These are phyloP conservation scores for Zasmidium citrigriseum DNA, from an alignment of 2,329 filamentous ascomycete species.

Conservation along the genomic window DNA sequence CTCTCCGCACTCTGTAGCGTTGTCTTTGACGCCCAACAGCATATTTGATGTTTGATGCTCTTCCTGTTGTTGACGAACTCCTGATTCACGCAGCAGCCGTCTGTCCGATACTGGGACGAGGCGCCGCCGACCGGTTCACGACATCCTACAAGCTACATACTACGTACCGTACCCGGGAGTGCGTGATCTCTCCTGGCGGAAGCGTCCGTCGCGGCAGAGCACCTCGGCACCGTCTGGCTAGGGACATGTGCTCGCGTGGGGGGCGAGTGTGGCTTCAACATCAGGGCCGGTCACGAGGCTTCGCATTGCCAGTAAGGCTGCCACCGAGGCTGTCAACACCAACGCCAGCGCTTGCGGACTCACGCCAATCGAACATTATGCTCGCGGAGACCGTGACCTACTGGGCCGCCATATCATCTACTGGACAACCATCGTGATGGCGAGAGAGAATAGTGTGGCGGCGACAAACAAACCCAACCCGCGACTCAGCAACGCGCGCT, in stretches of 20 bases:
- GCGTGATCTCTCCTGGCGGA: background rate
- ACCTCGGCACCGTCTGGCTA: background rate
- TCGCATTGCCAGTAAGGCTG: background rate
- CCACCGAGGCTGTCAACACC: background rate
- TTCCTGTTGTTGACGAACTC: background rate
- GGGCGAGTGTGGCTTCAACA: background rate
- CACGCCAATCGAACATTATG: background rate
- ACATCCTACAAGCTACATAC: too few species aligned
- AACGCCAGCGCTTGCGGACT: background rate
- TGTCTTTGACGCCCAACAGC: background rate
- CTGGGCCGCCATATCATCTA: background rate
- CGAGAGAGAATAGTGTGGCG: conserved; percentile 3
- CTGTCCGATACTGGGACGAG: background rate
- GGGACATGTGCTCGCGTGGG: background rate
- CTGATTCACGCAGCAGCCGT: background rate
- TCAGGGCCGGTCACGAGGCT: background rate
- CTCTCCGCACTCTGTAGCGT: conserved; percentile 5
- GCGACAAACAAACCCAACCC: too few species aligned
- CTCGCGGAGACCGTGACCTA: background rate
- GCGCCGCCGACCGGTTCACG: background rate
- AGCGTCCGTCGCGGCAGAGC: conserved; percentile 1
- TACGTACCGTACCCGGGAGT: too few species aligned
- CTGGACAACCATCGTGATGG: background rate
- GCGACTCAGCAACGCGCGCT: background rate
- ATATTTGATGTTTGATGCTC: background rate